Evolutionary conservation across 129 eudicot species (phyloP).

Genomic region (Flaveria robusta): DNA sequence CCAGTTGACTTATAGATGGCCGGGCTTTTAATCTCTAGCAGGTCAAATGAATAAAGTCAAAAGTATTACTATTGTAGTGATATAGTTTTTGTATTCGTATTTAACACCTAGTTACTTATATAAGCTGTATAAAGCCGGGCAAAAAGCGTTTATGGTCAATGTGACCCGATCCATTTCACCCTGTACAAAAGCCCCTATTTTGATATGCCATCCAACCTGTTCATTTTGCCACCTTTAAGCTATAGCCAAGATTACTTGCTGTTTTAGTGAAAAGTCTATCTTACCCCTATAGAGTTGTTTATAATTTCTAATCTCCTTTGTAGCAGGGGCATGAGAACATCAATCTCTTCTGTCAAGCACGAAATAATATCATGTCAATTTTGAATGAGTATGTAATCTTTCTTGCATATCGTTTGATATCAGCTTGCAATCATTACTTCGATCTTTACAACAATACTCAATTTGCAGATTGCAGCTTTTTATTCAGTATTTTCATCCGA

Average conservation of each 20-base stretch:
- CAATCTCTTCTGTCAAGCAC: constrained; percentile 72
- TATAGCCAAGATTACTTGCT: not conserved
- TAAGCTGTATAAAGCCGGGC: not conserved
- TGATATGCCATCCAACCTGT: not conserved
- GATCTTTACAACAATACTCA: not conserved
- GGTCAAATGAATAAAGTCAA: constrained; percentile 16
- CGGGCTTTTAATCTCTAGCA: not conserved
- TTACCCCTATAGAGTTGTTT: no score
- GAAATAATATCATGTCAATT: constrained; percentile 57
- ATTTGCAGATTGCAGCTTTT: not conserved
- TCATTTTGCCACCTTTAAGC: not conserved
- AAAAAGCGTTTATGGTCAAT: not conserved
- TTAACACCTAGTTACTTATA: not conserved
- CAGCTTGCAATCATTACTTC: not conserved
- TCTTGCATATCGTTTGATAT: not conserved
- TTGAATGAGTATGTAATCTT: constrained; percentile 61
- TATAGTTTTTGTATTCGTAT: not conserved
- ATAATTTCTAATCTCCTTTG: constrained; percentile 15
- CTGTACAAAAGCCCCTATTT: not conserved
- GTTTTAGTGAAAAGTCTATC: not conserved
- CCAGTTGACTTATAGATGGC: not conserved
- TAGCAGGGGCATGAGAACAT: constrained; percentile 77
- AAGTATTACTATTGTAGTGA: not conserved
- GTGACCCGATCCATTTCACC: not conserved
- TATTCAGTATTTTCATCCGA: no score